These are phyloP conservation scores for Penicillium paradoxum DNA, from an alignment of 495 filamentous ascomycete species.

Conservation along the genomic window DNA sequence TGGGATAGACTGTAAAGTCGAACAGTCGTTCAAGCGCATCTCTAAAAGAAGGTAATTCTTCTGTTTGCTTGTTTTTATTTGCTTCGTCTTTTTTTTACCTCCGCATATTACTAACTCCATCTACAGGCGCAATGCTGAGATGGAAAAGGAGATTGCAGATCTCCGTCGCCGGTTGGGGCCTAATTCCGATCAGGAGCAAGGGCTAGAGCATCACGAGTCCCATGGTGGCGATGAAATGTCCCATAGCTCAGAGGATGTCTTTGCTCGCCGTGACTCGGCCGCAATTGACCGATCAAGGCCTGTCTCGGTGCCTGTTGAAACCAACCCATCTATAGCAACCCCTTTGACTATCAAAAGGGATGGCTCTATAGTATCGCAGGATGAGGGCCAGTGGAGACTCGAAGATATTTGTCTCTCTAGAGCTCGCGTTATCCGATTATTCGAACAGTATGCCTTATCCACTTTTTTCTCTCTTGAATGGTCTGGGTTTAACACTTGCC, in stretches of 20 bases:
- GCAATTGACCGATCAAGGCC: conserved; percentile 27
- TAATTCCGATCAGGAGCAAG: conserved; percentile 26
- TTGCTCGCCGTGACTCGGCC: conserved; percentile 30
- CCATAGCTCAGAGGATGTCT: conserved; percentile 39
- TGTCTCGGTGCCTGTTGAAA: conserved; percentile 35
- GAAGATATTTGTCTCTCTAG: conserved; percentile 42
- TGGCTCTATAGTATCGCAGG: conserved; percentile 39
- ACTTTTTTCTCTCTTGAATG: background rate
- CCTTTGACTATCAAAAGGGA: conserved; percentile 37
- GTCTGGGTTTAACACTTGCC: conserved; percentile 6
- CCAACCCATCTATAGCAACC: conserved; percentile 34
- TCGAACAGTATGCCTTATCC: conserved; percentile 35
- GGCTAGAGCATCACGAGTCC: conserved; percentile 23
- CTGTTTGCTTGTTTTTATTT: background rate
- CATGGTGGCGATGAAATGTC: conserved; percentile 34
- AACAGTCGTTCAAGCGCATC: conserved; percentile 45
- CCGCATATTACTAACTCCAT: conserved; percentile 8
- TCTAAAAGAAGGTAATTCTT: conserved; percentile 40
- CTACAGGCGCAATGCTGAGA: conserved; percentile 46
- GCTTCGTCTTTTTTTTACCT: no score
- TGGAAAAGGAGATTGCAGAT: conserved; percentile 47
- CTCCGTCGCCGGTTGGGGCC: conserved; percentile 41
- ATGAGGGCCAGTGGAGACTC: conserved; percentile 37
- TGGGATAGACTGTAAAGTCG: conserved; percentile 46
- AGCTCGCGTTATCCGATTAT: conserved; percentile 35